Conservation (phyloP, 495 filamentous ascomycete genomes). For the Gamarada debralockiae region DNA sequence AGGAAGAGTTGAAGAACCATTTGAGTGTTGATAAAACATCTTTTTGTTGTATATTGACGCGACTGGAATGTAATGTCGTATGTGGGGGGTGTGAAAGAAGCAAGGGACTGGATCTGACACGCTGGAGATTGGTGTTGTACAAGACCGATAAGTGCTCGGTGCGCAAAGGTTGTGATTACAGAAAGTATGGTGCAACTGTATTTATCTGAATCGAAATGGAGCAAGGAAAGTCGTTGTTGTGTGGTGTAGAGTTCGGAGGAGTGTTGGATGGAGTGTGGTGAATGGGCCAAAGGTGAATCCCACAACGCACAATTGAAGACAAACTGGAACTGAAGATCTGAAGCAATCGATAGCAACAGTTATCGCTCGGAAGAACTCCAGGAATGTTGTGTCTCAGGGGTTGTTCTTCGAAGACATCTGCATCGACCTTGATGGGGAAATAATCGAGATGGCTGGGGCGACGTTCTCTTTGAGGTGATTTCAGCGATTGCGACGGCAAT, state of each 20-base stretch:
- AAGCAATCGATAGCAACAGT: neutral
- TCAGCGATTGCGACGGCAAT: neutral
- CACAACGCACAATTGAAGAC: neutral
- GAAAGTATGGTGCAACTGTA: slow-evolving; percentile 7
- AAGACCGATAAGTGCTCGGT: slow-evolving; percentile 9
- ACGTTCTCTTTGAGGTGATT: neutral
- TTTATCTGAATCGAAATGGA: slow-evolving; percentile 2
- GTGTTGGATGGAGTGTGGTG: neutral
- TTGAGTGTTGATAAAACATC: slow-evolving; percentile 31
- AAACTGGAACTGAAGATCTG: neutral
- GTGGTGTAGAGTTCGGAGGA: neutral
- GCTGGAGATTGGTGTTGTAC: neutral
- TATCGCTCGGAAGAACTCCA: neutral
- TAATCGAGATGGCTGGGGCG: neutral
- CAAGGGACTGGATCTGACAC: neutral
- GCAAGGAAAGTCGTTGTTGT: slow-evolving; percentile 11
- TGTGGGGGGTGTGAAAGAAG: neutral
- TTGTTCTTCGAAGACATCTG: neutral
- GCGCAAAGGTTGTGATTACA: slow-evolving; percentile 7
- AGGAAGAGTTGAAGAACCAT: slow-evolving; percentile 35
- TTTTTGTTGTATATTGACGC: neutral
- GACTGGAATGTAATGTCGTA: slow-evolving; percentile 12
- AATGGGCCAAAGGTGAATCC: neutral
- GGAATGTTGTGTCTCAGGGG: neutral
- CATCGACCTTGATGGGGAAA: neutral